Conservation (phyloP, 768 basidiomycete species). For the Mycena vulgaris region DNA sequence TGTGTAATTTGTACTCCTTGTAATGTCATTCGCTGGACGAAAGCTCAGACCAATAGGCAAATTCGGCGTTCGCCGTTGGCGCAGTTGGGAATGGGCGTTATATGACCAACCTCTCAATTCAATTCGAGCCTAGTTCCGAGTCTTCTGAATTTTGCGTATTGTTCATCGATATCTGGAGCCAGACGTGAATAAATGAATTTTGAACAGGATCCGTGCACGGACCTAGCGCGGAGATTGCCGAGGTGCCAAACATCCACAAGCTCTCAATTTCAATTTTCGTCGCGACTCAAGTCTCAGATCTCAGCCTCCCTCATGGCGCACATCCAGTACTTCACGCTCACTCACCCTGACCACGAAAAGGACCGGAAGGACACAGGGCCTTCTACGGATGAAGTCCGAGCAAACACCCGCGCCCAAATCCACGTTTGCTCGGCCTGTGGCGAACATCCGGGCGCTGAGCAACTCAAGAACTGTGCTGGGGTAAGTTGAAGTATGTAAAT, state of each 20-base stretch:
- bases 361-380: conserved; percentile 12
- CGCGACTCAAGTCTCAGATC: not conserved
- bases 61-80: too few species aligned
- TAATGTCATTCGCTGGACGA: not conserved
- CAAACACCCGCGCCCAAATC: conserved; percentile 2
- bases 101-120: too few species aligned
- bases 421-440: conserved; percentile 27
- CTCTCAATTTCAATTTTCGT: not conserved
- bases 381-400: conserved; percentile 5
- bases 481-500: not conserved
- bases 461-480: conserved; percentile 26
- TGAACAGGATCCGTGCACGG: too few species aligned
- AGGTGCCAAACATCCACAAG: not conserved
- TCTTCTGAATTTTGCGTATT: too few species aligned
- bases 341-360: conserved; percentile 5
- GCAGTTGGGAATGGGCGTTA: too few species aligned
- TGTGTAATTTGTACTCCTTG: not conserved
- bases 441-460: not conserved
- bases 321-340: conserved; percentile 22
- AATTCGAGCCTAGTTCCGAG: too few species aligned
- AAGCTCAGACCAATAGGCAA: too few species aligned
- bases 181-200: too few species aligned
- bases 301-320: conserved; percentile 25
- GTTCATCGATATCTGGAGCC: too few species aligned
- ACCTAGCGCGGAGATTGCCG: too few species aligned